Evolutionary conservation across 331 rosid species (phyloP).

Genomic region (Ulmus americana): DNA sequence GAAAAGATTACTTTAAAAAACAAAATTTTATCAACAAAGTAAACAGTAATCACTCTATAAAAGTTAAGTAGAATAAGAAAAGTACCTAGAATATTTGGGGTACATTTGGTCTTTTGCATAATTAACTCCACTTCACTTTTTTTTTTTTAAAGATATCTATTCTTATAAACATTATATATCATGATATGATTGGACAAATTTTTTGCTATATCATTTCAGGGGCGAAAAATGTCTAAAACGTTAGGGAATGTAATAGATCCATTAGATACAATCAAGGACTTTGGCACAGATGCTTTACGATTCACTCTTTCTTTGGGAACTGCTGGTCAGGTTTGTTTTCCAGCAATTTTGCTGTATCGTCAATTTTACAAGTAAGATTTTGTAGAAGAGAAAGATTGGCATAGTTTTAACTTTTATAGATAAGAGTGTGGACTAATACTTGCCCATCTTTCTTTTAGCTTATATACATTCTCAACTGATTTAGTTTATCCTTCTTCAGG

Average conservation of each 20-base stretch:
- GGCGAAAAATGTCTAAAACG: conserved; percentile 92
- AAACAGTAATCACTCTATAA: no score
- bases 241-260: conserved; percentile 91
- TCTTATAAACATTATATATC: not conserved
- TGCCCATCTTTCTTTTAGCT: conserved; percentile 12
- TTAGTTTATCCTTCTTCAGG: conserved; percentile 41
- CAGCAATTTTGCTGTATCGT: conserved; percentile 10
- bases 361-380: conserved; percentile 1
- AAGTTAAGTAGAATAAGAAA: no score
- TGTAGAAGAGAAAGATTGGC: not conserved
- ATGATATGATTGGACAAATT: not conserved
- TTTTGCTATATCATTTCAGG: conserved; percentile 43
- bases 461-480: conserved; percentile 9
- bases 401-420: no score
- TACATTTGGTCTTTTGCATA: not conserved
- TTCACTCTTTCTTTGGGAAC: conserved; percentile 92
- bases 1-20: no score
- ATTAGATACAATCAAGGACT: conserved; percentile 76
- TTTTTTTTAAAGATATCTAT: not conserved
- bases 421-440: not conserved
- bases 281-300: conserved; percentile 91
- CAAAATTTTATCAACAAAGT: no score
- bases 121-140: not conserved
- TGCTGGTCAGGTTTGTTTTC: conserved; percentile 81
- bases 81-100: no score